These are phyloP conservation scores for Plasmodium blacklocki DNA, from an alignment of 169 alveolate genomes.

Conservation along the genomic window DNA sequence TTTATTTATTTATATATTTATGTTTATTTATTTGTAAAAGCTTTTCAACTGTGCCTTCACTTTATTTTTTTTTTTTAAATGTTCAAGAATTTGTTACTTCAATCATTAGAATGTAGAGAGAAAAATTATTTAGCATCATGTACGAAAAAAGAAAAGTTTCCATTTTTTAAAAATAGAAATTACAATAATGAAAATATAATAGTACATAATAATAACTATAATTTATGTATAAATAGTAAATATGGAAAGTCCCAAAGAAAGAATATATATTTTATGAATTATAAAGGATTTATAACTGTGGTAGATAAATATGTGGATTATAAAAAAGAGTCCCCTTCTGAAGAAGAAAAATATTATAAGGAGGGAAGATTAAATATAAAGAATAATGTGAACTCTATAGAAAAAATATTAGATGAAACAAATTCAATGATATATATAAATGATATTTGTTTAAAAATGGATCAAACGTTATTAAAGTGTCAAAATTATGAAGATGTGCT, in stretches of 20 bases:
- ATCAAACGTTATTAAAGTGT: conserved; percentile 77
- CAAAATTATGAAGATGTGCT: conserved; percentile 82
- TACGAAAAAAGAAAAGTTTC: conserved; percentile 7
- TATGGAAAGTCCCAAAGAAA: not conserved
- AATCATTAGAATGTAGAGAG: conserved; percentile 18
- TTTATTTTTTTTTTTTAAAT: conserved; percentile 14
- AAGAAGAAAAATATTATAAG: conserved; percentile 1
- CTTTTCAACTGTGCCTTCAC: too few species aligned
- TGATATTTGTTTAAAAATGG: conserved; percentile 85
- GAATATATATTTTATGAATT: not conserved
- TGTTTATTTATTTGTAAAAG: too few species aligned
- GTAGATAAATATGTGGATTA: not conserved
- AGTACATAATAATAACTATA: conserved; percentile 2
- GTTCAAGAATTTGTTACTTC: conserved; percentile 17
- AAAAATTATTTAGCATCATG: conserved; percentile 19
- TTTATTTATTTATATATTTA: too few species aligned
- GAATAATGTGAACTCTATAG: conserved; percentile 41
- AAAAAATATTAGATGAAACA: conserved; percentile 66
- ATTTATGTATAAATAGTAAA: conserved; percentile 6
- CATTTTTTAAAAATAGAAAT: not conserved
- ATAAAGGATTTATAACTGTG: conserved; percentile 31
- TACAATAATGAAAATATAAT: not conserved
- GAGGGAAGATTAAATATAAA: not conserved
- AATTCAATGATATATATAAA: conserved; percentile 78
- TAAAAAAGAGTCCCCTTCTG: not conserved